Evolutionary conservation across 164 flowering plant species (phyloP).

Genomic region (Platanus orientalis): DNA sequence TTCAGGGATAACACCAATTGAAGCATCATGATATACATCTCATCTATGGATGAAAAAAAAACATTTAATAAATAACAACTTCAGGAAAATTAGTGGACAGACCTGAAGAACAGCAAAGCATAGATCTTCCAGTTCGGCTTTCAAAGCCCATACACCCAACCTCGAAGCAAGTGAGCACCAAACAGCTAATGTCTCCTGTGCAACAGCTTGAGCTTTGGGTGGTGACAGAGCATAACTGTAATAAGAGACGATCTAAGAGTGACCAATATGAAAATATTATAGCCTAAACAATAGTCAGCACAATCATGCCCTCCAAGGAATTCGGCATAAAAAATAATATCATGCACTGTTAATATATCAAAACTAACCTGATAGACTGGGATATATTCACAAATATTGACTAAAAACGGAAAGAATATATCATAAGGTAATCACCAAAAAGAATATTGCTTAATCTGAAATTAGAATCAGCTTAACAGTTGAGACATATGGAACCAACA

Average conservation of each 20-base stretch:
- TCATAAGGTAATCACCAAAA: neutral
- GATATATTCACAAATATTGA: too few species aligned
- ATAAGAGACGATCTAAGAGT: slow-evolving; percentile 4
- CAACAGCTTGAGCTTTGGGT: slow-evolving; percentile 88
- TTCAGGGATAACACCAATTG: too few species aligned
- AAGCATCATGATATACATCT: too few species aligned
- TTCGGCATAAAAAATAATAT: neutral
- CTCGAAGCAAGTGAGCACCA: slow-evolving; percentile 99
- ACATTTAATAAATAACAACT: neutral
- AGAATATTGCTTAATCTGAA: neutral
- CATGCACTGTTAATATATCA: neutral
- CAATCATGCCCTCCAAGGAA: neutral
- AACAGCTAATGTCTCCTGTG: slow-evolving; percentile 81
- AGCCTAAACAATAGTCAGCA: neutral
- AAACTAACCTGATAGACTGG: neutral
- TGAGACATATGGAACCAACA: neutral
- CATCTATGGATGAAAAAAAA: too few species aligned
- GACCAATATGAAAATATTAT: slow-evolving; percentile 1
- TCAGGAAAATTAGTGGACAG: slow-evolving; percentile 3
- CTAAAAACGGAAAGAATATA: neutral
- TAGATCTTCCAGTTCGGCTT: slow-evolving; percentile 93
- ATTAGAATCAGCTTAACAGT: neutral
- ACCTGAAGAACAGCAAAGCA: slow-evolving; percentile 98
- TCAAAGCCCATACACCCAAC: slow-evolving; percentile 92
- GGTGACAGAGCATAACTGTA: slow-evolving; percentile 74